Evolutionary conservation across 1,139 yeast species (phyloP), one percentile per base, ranked within the genome.

Genomic region (Pichia terricola): DNA sequence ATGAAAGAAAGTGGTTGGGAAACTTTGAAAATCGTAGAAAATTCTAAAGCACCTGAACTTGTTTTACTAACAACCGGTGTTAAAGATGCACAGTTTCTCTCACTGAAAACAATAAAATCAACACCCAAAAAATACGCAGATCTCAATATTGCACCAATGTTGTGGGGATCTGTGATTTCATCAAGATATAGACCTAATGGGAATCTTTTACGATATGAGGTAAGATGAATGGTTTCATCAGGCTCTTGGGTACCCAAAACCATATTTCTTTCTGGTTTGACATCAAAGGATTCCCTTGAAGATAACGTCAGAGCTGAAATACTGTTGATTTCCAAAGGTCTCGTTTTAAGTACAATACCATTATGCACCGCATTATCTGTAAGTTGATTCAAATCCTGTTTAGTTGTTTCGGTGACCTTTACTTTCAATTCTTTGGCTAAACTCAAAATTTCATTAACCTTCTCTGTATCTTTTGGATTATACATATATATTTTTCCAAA

Each of bases 101-200:
- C 77, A 3, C 95, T 83, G 41, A 83, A 65, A 2, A 84, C 76
- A 11, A 88, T 67, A 54, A 86, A 84, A 61, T 88, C 96, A 1
- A 75, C 95, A 3, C 96, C 96, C 37, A 88, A 68, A 61, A 73
- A 88, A 62, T 79, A 84, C 0, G 95, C 94, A 1, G 89, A 75
- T 57, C 97, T 69, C 32, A 87, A 64, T 40, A 89, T 79, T 33
- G 94, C 94, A 2, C 97, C 97, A 54, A 86, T 69, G 58, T 89
- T 89, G 59, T 86, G 95, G 0, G 96, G 94, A 59, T 89, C 96
- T 4, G 88, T 79, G 42, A 89, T 72, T 49, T 85, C 89, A 61
- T 88, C 96, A 38, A 88, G 63, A 55, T 75, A 86, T 4, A 88
- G 55, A 0, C 91, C 96, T 22, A 88, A 57, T 0, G 96, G 95